These are phyloP conservation scores for Pichia thaimueangensis DNA, from an alignment of 805 yeast species.

Conservation along the genomic window DNA sequence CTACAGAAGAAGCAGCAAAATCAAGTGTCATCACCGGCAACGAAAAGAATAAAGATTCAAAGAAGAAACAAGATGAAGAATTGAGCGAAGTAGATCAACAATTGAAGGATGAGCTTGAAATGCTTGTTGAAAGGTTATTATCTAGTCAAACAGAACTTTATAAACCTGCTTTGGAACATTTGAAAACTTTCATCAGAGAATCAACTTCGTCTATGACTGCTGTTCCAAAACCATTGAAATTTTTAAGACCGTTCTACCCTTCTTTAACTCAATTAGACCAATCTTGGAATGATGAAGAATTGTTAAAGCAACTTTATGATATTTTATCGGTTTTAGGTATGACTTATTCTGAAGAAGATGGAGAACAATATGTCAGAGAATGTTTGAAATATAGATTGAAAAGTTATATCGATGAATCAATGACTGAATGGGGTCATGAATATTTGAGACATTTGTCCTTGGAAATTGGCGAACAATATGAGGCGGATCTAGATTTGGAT, in stretches of 20 bases:
- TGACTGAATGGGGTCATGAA: conserved; percentile 96
- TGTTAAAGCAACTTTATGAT: conserved; percentile 64
- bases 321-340: conserved; percentile 88
- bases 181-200: conserved; percentile 76
- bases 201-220: conserved; percentile 99
- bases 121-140: conserved; percentile 71
- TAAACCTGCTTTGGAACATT: conserved; percentile 53
- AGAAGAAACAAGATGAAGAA: conserved; percentile 55
- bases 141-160: conserved; percentile 50
- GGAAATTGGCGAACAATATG: conserved; percentile 87
- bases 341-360: conserved; percentile 81
- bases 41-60: conserved; percentile 14
- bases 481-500: conserved; percentile 36
- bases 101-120: conserved; percentile 78
- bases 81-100: conserved; percentile 89
- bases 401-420: conserved; percentile 39
- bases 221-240: conserved; percentile 96
- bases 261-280: conserved; percentile 59
- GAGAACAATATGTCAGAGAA: conserved; percentile 47
- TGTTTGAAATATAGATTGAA: conserved; percentile 71
- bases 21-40: conserved; percentile 1
- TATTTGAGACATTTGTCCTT: conserved; percentile 92
- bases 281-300: conserved; percentile 46
- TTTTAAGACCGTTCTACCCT: conserved; percentile 81
- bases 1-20: conserved; percentile 5